Evolutionary conservation across 2,329 filamentous ascomycete genomes (phyloP).

Genomic region (Sporothrix inflata): DNA sequence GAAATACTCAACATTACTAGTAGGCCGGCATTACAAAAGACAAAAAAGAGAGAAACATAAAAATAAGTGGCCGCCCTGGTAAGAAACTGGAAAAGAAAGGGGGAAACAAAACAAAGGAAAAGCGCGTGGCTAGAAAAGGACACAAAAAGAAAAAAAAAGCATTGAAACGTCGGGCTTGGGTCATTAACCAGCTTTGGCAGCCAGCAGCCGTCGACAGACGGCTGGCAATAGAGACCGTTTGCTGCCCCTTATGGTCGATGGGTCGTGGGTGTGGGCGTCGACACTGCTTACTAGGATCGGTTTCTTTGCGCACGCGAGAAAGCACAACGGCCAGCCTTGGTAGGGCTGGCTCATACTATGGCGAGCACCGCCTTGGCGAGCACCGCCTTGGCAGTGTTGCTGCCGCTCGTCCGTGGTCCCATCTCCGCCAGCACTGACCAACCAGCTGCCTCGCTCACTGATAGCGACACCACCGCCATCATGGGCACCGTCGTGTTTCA

Average conservation of each 20-base stretch:
- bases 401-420: slow-evolving; percentile 12
- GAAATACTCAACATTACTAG: neutral
- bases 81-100: neutral
- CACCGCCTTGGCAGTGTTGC: neutral
- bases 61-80: neutral
- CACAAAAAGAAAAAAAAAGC: neutral
- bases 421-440: slow-evolving; percentile 16
- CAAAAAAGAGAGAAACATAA: neutral
- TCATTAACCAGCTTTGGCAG: neutral
- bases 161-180: neutral
- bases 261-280: too few relatives aligned
- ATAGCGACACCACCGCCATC: too few relatives aligned
- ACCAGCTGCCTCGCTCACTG: neutral
- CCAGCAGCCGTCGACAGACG: neutral
- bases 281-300: neutral
- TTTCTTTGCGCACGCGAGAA: neutral
- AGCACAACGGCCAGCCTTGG: neutral
- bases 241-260: neutral
- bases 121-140: neutral
- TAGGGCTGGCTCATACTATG: neutral
- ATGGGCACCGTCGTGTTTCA: slow-evolving; percentile 7
- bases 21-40: slow-evolving; percentile 6
- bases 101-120: neutral
- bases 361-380: neutral
- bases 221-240: neutral